Conservation (phyloP, 371 early-diverging fungal species). For the Fennellomyces sp. region DNA sequence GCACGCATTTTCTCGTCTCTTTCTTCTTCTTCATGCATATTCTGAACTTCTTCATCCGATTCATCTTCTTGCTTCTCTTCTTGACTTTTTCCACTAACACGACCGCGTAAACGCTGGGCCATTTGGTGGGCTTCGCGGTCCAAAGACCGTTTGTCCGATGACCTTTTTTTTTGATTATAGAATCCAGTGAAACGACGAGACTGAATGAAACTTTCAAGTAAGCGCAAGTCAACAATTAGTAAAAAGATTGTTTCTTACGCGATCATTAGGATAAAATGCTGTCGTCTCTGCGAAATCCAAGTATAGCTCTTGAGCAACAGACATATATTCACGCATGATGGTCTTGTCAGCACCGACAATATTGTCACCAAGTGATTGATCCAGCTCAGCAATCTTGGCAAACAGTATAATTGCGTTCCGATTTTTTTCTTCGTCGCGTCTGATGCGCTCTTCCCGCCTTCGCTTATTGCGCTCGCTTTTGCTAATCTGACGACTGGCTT, state of each 20-base stretch:
- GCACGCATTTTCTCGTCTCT: conserved; percentile 14
- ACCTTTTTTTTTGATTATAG: neutral
- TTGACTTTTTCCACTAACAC: conserved; percentile 13
- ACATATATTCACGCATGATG: conserved; percentile 53
- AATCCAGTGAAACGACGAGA: conserved; percentile 3
- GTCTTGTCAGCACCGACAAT: conserved; percentile 22
- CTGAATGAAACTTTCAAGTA: neutral
- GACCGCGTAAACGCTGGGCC: conserved; percentile 33
- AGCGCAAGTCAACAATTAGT: neutral
- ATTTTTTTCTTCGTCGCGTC: conserved; percentile 24
- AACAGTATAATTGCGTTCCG: conserved; percentile 11
- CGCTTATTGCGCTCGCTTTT: conserved; percentile 7
- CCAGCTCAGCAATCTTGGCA: conserved; percentile 36
- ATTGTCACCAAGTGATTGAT: conserved; percentile 24
- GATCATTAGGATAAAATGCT: conserved; percentile 60
- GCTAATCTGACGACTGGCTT: conserved; percentile 1
- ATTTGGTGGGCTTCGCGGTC: conserved; percentile 33
- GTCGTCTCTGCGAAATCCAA: conserved; percentile 51
- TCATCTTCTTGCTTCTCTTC: conserved; percentile 15
- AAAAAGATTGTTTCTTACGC: conserved; percentile 22
- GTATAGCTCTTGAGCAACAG: conserved; percentile 49
- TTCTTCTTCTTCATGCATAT: conserved; percentile 31
- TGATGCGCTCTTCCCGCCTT: neutral
- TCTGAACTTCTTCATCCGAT: conserved; percentile 31
- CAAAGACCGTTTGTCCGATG: neutral